Evolutionary conservation across 306 rosid species (phyloP), one percentile per base, ranked within the genome.

Genomic region (Castanospermum australe): DNA sequence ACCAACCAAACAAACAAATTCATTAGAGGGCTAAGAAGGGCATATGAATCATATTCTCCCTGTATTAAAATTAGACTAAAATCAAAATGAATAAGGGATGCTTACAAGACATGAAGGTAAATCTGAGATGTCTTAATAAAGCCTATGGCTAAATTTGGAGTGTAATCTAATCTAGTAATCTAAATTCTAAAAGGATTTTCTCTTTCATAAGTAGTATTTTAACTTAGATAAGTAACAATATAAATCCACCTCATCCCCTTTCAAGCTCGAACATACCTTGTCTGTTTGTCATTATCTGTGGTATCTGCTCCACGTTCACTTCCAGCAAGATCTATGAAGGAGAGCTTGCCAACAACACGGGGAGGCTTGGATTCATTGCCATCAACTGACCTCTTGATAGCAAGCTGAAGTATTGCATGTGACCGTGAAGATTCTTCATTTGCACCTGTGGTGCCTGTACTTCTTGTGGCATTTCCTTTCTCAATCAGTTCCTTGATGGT

Each of bases 261-360:
- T 62, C 85, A 56, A 48, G 72, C 67, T 69, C 59, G 38, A 56
- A 15, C 61, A 45, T 83, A 96, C 99, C 99, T 91, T 36, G 99
- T 96, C 70, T 89, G 99, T 77, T 91, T 96, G 79, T 96, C 99
- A 84, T 96, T 96, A 79, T 96, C 99, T 12, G 99, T 96, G 50
- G 99, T 96, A 77, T 96, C 99, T n/a, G 99, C 99, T 76, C 99
- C 99, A 25, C 99, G 98, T 84, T 96, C 99, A 81, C 99, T 96
- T 89, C 99, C 99, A 45, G 99, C 99, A 74, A 96, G 99, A 82
- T 96, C 99, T 77, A 96, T 96, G 85, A 96, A 96, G 62, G 99
- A 96, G 70, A 96, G 97, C 84, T 96, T 96, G 69, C 99, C 99
- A 45, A 96, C 92, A 77, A 83, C 55, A 33, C 97, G 98, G 30